Evolutionary conservation across 805 yeast species (phyloP).

Genomic region (Vanderwaltozyma yarrowii): DNA sequence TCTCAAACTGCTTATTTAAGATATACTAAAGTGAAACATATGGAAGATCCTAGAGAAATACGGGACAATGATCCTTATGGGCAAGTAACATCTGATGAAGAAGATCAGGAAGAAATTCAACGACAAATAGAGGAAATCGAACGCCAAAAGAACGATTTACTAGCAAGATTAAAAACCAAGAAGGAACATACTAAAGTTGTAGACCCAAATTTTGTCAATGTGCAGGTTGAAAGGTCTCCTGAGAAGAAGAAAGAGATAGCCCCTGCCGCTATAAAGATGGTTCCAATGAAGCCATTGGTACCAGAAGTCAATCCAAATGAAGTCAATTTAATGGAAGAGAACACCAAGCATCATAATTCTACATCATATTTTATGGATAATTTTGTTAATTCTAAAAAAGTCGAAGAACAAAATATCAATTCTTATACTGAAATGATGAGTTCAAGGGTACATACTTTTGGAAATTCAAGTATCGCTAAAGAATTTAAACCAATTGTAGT

Average conservation of each 20-base stretch:
- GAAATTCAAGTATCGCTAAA: constrained; percentile 10
- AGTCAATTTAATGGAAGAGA: constrained; percentile 1
- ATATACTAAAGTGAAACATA: no score
- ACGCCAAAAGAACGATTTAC: constrained; percentile 17
- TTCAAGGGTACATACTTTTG: constrained; percentile 34
- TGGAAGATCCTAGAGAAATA: constrained; percentile 24
- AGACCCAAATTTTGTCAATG: constrained; percentile 19
- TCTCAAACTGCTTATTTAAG: no score
- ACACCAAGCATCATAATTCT: constrained; percentile 4
- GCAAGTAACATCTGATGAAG: constrained; percentile 16
- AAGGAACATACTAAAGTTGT: constrained; percentile 6
- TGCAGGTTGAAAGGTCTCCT: constrained; percentile 24
- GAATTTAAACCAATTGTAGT: constrained; percentile 25
- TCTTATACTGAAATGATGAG: constrained; percentile 22
- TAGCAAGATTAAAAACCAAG: constrained; percentile 15
- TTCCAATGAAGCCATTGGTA: background rate
- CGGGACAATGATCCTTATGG: constrained; percentile 12
- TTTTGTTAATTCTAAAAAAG: constrained; percentile 19
- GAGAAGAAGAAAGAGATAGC: constrained; percentile 9
- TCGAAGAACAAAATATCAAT: constrained; percentile 14
- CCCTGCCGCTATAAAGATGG: background rate
- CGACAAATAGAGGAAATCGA: constrained; percentile 20
- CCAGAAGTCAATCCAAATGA: constrained; percentile 9
- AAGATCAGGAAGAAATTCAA: constrained; percentile 13
- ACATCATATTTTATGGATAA: constrained; percentile 29